phyloP scores from a whole-genome alignment of 306 rosid genomes.

The Sophora flavescens region DNA sequence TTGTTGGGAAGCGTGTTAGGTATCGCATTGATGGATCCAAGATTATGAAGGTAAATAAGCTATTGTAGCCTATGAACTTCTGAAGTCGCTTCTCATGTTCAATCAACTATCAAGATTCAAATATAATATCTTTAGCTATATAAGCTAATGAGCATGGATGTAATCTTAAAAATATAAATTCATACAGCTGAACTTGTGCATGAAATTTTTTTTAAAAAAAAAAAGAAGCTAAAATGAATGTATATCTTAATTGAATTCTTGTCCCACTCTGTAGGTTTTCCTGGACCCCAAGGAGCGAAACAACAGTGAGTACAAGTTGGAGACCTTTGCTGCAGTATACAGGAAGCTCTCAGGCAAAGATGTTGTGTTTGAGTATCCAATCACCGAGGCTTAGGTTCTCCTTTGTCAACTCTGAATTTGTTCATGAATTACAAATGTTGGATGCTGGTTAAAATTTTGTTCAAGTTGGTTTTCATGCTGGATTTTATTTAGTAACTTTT shows the following conservation, averaged over 20 bases:
- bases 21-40: slow-evolving; percentile 82
- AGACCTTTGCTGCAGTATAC: slow-evolving; percentile 83
- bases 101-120: neutral
- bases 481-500: slow-evolving; percentile 23
- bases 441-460: slow-evolving; percentile 48
- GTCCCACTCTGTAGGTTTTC: slow-evolving; percentile 59
- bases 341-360: slow-evolving; percentile 90
- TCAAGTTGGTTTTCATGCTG: slow-evolving; percentile 33
- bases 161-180: too few species aligned
- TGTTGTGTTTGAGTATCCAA: slow-evolving; percentile 83
- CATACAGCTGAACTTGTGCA: too few species aligned
- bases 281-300: slow-evolving; percentile 90
- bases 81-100: neutral
- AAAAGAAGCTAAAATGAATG: neutral
- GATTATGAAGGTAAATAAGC: slow-evolving; percentile 79
- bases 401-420: slow-evolving; percentile 31
- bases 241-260: neutral
- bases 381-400: slow-evolving; percentile 67
- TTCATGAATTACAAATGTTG: slow-evolving; percentile 32
- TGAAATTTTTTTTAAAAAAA: too few species aligned
- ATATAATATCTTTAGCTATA: neutral
- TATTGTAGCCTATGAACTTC: neutral
- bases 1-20: slow-evolving; percentile 86
- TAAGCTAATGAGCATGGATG: neutral
- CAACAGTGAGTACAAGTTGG: slow-evolving; percentile 87